Base-by-base conservation (phyloP, 2,329 filamentous ascomycete genomes). In the Aureobasidium sp. region DNA sequence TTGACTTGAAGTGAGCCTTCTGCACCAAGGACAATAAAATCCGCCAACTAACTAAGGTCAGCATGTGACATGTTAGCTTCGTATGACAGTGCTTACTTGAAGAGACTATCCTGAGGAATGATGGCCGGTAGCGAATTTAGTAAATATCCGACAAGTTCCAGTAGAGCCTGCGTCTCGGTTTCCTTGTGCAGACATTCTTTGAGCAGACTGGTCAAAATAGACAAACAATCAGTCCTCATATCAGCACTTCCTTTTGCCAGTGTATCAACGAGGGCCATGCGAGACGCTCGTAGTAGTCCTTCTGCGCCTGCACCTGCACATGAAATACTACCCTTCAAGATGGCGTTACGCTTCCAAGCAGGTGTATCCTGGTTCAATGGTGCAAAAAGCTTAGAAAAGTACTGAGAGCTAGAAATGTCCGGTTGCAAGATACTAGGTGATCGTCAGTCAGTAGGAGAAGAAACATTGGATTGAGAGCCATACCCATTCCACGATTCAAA, bases 241-340 rank as follows among this genome's bases (percentile, higher is more conserved):
- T 34, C 19, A 2, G 19, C 10, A 16, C 41, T 27, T 6, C 59
- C 27, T 1, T 56, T 37, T 27, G 62, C 60, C 2, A 75, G 53
- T 29, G 62, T 68, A 4, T 75, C 70, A 2, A 79, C 73, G 0
- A 93, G 73, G 0, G 85, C 85, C 1, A 78, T 74, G 25, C 86
- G 79, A 41, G 84, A 84, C 8, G 81, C 79, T 45, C 86, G 81
- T 21, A 90, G 78, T 1, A 91, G 74, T 30, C 85, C 80, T 62
- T 91, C 86, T 55, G 87, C 86, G 32, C 85, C 85, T n/a, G 84
- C 83, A 62, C 88, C 86, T 7, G 86, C 85, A 2, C 86, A 88
- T 6, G 81, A 86, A 11, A 86, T 79, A 55, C 80, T 79, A 14
- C 88, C 88, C 32, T 82, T 75, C 53, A 90, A 68, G 14, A 90